A percentile compares a stretch with the other conserved stretches of the same genome.
phyloP scores from a whole-genome alignment of 2,329 filamentous ascomycete species.

The Penicillium vulpinum region DNA sequence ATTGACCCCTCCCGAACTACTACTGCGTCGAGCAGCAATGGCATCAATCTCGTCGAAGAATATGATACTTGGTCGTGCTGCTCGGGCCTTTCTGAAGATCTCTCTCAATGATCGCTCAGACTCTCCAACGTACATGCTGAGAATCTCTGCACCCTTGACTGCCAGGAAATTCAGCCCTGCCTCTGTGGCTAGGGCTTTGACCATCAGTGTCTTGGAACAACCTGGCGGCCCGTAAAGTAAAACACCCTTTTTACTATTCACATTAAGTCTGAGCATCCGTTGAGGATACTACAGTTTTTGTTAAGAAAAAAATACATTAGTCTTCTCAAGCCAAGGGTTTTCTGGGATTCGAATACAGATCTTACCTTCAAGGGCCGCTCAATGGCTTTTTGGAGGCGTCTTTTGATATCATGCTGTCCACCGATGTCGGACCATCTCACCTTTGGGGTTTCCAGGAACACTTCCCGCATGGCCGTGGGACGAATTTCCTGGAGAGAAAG shows the following conservation, averaged over 20 bases:
- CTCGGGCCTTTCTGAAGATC: slow-evolving; percentile 79
- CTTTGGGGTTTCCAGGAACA: slow-evolving; percentile 83
- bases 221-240: slow-evolving; percentile 90
- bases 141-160: slow-evolving; percentile 87
- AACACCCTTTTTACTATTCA: slow-evolving; percentile 73
- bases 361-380: slow-evolving; percentile 58
- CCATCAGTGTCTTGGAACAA: slow-evolving; percentile 90
- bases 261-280: slow-evolving; percentile 51
- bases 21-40: slow-evolving; percentile 64
- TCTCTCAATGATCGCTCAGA: slow-evolving; percentile 83
- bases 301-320: slow-evolving; percentile 9
- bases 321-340: neutral
- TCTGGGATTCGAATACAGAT: neutral
- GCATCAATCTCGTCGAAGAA: slow-evolving; percentile 97
- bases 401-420: slow-evolving; percentile 76
- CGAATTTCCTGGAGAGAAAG: slow-evolving; percentile 66
- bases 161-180: slow-evolving; percentile 91
- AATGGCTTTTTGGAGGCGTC: slow-evolving; percentile 60
- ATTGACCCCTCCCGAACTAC: slow-evolving; percentile 62
- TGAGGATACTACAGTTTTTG: slow-evolving; percentile 46
- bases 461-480: slow-evolving; percentile 83
- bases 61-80: slow-evolving; percentile 87
- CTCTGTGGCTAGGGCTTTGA: slow-evolving; percentile 87
- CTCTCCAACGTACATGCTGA: slow-evolving; percentile 97
- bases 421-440: slow-evolving; percentile 86